A percentile compares a stretch with the other conserved stretches of the same genome.
phyloP scores from a whole-genome alignment of 2,329 filamentous ascomycete genomes.

The Cordyceps militaris region DNA sequence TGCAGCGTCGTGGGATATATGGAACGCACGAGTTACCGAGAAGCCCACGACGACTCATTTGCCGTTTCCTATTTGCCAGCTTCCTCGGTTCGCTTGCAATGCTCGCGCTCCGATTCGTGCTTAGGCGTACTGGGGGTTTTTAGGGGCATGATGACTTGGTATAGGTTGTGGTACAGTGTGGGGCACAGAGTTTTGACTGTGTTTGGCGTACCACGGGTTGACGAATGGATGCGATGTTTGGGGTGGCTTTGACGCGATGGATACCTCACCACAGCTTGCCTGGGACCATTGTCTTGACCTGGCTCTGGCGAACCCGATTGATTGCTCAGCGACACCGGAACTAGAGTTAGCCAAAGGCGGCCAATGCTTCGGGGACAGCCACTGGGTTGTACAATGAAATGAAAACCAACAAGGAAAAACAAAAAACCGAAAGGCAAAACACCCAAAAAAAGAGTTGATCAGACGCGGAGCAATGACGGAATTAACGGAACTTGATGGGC shows the following conservation, averaged over 20 bases:
- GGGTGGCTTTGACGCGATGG: constrained; percentile 31
- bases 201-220: not conserved
- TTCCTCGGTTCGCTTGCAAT: not conserved
- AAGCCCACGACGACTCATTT: not conserved
- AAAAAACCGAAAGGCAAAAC: not conserved
- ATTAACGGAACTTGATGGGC: not conserved
- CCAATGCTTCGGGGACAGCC: not conserved
- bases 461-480: not conserved
- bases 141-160: not conserved
- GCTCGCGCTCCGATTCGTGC: not conserved
- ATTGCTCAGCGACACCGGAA: not conserved
- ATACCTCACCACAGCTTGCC: constrained; percentile 32
- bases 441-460: not conserved
- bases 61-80: not conserved
- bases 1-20: not conserved
- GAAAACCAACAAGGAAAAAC: not conserved
- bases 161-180: not conserved
- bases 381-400: constrained; percentile 1
- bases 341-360: not conserved
- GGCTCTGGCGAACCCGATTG: not conserved
- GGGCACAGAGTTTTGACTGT: not conserved
- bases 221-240: not conserved
- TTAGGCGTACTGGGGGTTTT: not conserved
- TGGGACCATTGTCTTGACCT: not conserved
- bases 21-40: not conserved